phyloP scores from a whole-genome alignment of 768 basidiomycete species.

The Polyporus arcularius region DNA sequence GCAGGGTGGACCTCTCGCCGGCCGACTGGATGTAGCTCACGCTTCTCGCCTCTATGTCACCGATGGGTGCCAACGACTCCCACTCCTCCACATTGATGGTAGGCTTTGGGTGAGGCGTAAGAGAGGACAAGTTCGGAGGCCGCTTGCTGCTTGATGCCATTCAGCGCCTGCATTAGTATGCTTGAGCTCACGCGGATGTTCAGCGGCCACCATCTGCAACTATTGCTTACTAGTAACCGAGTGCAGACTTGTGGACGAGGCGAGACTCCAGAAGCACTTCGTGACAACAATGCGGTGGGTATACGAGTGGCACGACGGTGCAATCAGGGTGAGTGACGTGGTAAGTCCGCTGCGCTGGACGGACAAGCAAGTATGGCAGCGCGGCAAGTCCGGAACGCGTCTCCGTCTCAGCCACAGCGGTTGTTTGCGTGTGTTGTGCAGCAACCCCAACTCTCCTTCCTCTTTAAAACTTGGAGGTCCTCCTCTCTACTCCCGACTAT shows the following conservation, averaged over 20 bases:
- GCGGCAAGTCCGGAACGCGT: not conserved
- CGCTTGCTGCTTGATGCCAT: conserved; percentile 12
- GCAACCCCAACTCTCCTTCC: conserved; percentile 9
- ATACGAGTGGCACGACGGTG: no score
- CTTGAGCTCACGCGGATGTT: not conserved
- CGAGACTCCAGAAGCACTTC: no score
- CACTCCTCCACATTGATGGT: conserved; percentile 83
- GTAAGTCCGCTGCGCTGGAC: not conserved
- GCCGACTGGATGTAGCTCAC: conserved; percentile 63
- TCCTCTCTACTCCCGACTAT: no score
- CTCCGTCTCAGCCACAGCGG: conserved; percentile 10
- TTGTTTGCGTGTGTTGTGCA: conserved; percentile 17
- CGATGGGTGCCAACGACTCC: conserved; percentile 81
- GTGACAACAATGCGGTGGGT: no score
- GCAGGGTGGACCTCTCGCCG: conserved; percentile 62
- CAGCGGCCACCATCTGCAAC: not conserved
- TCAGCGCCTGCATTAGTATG: not conserved
- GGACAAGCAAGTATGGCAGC: not conserved
- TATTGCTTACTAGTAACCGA: not conserved
- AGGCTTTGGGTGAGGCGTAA: conserved; percentile 39
- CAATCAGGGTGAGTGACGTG: not conserved
- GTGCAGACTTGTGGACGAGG: not conserved
- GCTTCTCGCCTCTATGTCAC: conserved; percentile 67
- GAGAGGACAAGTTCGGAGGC: conserved; percentile 17
- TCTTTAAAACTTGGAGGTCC: not conserved